A percentile compares a stretch with the other conserved stretches of the same genome.
These are phyloP conservation scores for Punctularia strigosozonata DNA, from an alignment of 768 basidiomycete genomes.

Conservation along the genomic window DNA sequence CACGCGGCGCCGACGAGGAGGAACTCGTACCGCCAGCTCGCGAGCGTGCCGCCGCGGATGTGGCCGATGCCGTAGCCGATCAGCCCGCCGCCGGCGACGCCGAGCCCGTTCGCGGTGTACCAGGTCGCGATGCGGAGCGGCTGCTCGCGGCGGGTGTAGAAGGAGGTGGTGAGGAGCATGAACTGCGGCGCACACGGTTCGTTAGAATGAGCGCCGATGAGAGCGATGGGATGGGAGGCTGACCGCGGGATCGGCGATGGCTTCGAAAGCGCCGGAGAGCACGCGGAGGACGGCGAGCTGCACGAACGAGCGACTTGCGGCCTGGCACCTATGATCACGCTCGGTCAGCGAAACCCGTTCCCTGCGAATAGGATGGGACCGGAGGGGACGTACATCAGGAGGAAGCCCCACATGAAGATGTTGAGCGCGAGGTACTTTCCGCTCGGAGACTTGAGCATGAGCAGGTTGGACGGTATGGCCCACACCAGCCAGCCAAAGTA, in stretches of 20 bases:
- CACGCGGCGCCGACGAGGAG: conserved; percentile 23
- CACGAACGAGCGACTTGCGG: conserved; percentile 24
- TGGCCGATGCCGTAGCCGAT: conserved; percentile 23
- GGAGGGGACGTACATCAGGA: conserved; percentile 19
- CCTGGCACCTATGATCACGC: conserved; percentile 13
- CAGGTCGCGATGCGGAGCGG: conserved; percentile 23
- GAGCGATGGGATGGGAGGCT: not conserved
- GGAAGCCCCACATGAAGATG: conserved; percentile 28
- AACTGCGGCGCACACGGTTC: conserved; percentile 8
- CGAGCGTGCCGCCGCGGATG: conserved; percentile 11
- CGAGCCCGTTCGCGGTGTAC: conserved; percentile 29
- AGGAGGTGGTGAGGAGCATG: conserved; percentile 25
- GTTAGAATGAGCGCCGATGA: not conserved
- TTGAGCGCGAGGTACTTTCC: conserved; percentile 27
- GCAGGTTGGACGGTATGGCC: conserved; percentile 29
- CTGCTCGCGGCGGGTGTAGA: conserved; percentile 28
- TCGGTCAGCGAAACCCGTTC: not conserved
- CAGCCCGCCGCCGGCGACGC: conserved; percentile 26
- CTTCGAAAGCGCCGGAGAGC: conserved; percentile 26
- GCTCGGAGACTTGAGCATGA: conserved; percentile 27
- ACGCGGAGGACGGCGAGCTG: conserved; percentile 25
- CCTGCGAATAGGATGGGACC: not conserved
- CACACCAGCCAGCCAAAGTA: conserved; percentile 28
- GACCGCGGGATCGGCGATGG: conserved; percentile 24
- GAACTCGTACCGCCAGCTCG: conserved; percentile 24